Base-by-base conservation (phyloP, 768 basidiomycete genomes). In the Mycena leptocephala region DNA sequence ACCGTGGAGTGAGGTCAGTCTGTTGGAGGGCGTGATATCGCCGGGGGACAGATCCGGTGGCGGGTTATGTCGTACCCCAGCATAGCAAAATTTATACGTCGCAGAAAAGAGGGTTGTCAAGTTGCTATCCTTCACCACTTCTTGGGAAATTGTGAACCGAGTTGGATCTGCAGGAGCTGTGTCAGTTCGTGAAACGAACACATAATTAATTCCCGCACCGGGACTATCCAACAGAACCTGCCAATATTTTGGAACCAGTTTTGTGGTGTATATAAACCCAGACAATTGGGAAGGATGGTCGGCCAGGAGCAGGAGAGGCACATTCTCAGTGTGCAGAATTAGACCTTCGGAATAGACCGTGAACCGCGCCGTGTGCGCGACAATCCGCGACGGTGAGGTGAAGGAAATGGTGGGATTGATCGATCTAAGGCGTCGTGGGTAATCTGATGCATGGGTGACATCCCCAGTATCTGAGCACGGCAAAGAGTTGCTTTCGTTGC, bases 401-500 rank as follows among this genome's bases (percentile, higher is more conserved):
- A 95, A 91, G 22, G 93, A 92, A 24, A 95, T 87, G 5, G 92
- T 92, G 0, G 93, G 92, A 79, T 95, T 92, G 74, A 95, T 94
- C 51, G 87, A 83, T 18, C 84, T 84, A 67, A 95, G 85, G 32
- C 87, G 89, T 43, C 93, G 93, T 41, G 92, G 87, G 37, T 86
- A 82, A 68, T 84, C 84, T 20, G 89, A 87, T 10, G 86, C 84
- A 58, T 84, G 85, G 33, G 87, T 73, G 69, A 85, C 75, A 41
- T 84, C 82, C 74, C 78, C 71, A 24, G 33, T 64, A 75, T 66
- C 76, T 66, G 72, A 70, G 76, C 76, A 55, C 55, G 78, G 26
- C 28, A 70, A 72, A 55, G 43, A 33, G 66, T 59, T 26, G 64
- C 39, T 35, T 67, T 46, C 28, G 74, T 75, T 22, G 65, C 61